Evolutionary conservation across 2,329 filamentous ascomycete species (phyloP), one percentile per base, ranked within the genome.

Genomic region (Didymella pomorum): DNA sequence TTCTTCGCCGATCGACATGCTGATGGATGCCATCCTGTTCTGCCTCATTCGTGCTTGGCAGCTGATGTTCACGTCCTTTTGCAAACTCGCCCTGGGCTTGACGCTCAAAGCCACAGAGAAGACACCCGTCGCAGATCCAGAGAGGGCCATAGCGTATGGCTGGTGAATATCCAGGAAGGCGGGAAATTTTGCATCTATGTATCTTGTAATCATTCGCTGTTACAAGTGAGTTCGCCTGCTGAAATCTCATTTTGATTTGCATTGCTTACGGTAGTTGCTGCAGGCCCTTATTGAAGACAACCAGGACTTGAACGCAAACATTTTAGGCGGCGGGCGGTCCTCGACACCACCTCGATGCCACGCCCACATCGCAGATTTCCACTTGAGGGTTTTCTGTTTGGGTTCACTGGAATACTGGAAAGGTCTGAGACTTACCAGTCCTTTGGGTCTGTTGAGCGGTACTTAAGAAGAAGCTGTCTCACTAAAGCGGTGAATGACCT

Each of bases 31-130:
- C 11, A 26, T 54, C 14, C 0, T 42, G 1, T 54, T 54, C 12
- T 58, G 56, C 45, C 33, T 58, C 14, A 26, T 29, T 16, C 20
- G 56, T 26, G 29, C 33, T 18, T 54, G 50, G 56, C 50, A 54
- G 26, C 41, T 58, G 3, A 25, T 58, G 8, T 47, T 51, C 14
- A 51, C 33, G 7, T 28, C 20, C 3, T 29, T 54, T n/a, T 58
- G 51, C 23, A 20, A 35, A 29, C 12, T 54, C 21, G 41, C 26
- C 26, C 26, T 58, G 5, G 26, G 31, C 41, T 43, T 58, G 25
- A 50, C 33, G n/a, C 21, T 58, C 6, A 47, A 20, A 28, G 39
- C n/a, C 25, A 58, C 56, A 54, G 45, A 46, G 11, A 54, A 50
- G 21, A 49, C 16, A 6, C 18, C 29, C 21, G 16, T 49, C 2